Evolutionary conservation across 2,329 filamentous ascomycete genomes (phyloP).

Genomic region (Fonsecaea monophora): DNA sequence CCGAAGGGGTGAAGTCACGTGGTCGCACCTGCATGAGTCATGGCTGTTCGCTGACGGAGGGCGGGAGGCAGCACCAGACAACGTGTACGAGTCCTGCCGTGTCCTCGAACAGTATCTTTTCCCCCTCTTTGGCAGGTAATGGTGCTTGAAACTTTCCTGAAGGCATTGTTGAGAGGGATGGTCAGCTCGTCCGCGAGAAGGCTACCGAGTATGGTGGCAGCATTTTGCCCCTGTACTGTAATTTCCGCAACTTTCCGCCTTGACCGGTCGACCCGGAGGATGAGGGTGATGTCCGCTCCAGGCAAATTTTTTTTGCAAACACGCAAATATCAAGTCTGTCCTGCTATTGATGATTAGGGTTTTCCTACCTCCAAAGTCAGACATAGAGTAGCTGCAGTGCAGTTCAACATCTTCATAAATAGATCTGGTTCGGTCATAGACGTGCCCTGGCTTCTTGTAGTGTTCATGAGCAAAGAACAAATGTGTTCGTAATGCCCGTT

Average conservation of each 20-base stretch:
- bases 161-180: background rate
- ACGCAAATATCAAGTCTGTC: background rate
- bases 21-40: background rate
- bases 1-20: slow-evolving; percentile 7
- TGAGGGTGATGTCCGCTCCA: slow-evolving; percentile 13
- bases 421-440: background rate
- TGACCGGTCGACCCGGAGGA: slow-evolving; percentile 28
- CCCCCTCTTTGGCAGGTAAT: background rate
- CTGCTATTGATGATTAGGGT: background rate
- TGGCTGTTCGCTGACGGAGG: background rate
- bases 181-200: background rate
- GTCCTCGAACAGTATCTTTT: background rate
- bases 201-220: background rate
- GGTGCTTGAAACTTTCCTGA: background rate
- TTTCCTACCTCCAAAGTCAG: background rate
- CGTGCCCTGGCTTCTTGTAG: background rate
- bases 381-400: background rate
- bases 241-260: slow-evolving; percentile 35
- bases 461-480: background rate
- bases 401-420: background rate
- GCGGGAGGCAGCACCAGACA: background rate
- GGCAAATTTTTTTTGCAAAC: slow-evolving; percentile 1
- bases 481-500: background rate
- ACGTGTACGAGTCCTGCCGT: background rate
- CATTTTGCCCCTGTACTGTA: slow-evolving; percentile 18